Base-by-base conservation (phyloP, 179 eudicot species). In the Patellifolia procumbens region DNA sequence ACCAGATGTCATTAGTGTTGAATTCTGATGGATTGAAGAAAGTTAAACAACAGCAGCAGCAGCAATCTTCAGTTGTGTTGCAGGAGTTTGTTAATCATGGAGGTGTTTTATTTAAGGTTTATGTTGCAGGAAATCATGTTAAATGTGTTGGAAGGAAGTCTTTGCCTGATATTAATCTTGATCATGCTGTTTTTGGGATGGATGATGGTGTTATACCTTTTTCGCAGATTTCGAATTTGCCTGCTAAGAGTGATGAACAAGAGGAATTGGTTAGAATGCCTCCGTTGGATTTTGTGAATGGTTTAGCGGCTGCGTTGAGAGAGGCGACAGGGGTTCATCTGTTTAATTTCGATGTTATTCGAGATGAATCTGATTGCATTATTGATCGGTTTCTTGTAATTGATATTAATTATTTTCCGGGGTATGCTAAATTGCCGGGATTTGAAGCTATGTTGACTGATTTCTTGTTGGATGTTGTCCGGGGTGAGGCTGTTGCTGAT, bases 21-120 rank as follows among this genome's bases (percentile, higher is more conserved):
- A 51, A 70, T 28, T 4, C 6, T 0, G 19, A 49, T 29, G 73
- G 73, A 3, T 70, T 70, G 4, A 16, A 70, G 26, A 70, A 49
- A 20, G 42, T 70, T n/a, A 70, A 10, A 10, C 8, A 70, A 6
- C 39, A n/a, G n/a, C n/a, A n/a, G n/a, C n/a, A n/a, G n/a, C n/a
- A n/a, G n/a, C n/a, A 49, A 9, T 1, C 48, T 3, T 26, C 59
- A 9, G 5, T 70, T 32, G 58, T 70, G 7, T 15, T 70, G n/a
- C 73, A 70, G 28, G 73, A 70, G 19, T 70, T 70, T 32, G 73
- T 70, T 51, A 70, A 70, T 31, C 73, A 70, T 32, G 73, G 73
- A 0, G 73, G 73, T 0, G 24, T 49, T 8, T 20, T 70, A 2
- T 70, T 48, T 7, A 70, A 70, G 34, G 42, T 70, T 49, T 70